These are phyloP conservation scores for Daldinia grandis DNA, from an alignment of 495 filamentous ascomycete genomes.

Conservation along the genomic window DNA sequence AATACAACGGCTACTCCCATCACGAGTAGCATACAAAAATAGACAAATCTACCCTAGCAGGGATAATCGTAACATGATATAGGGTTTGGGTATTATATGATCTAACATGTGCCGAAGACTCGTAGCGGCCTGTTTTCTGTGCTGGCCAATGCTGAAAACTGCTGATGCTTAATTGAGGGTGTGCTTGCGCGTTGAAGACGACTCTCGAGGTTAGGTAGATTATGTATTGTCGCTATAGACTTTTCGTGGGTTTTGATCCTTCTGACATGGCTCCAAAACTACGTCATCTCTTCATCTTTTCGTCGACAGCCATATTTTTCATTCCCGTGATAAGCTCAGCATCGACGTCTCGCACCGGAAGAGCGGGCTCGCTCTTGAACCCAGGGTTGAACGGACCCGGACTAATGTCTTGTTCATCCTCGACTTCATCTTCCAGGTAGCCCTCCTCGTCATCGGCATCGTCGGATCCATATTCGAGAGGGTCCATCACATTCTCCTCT, in stretches of 20 bases:
- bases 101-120: background rate
- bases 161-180: background rate
- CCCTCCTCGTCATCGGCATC: conserved; percentile 50
- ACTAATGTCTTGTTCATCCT: background rate
- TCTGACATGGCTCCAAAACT: background rate
- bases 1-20: conserved; percentile 19
- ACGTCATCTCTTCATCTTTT: conserved; percentile 38
- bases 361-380: conserved; percentile 17
- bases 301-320: conserved; percentile 51
- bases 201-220: background rate
- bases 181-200: conserved; percentile 1
- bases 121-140: background rate
- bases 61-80: background rate
- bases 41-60: conserved; percentile 20
- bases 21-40: conserved; percentile 16
- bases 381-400: background rate
- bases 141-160: background rate
- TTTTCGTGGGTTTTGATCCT: background rate
- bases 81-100: background rate
- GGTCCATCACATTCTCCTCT: conserved; percentile 50
- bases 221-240: conserved; percentile 6
- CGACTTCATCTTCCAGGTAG: conserved; percentile 44
- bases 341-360: conserved; percentile 48
- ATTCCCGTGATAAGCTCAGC: conserved; percentile 62
- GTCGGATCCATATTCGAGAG: conserved; percentile 46